Base-by-base conservation (phyloP, 257 asterid genomes). In the Scutellaria baicalensis region DNA sequence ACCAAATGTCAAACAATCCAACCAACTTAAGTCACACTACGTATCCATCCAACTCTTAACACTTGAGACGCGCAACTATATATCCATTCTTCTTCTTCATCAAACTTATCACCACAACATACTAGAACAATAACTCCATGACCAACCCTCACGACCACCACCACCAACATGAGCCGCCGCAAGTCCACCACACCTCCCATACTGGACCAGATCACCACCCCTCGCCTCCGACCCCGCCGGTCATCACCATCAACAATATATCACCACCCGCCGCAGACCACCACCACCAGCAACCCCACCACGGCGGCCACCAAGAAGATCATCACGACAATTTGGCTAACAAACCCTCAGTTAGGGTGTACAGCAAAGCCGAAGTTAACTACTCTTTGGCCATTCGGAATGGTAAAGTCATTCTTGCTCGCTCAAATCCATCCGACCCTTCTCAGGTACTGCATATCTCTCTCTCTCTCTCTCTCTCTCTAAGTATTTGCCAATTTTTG, bases 341-440 rank as follows among this genome's bases (percentile, higher is more conserved):
- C 20, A 68, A 55, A 42, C 85, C 91, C 61, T 57, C 93, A 35
- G 89, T 86, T 27, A 84, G 81, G 80, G 77, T 89, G 70, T 84
- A 73, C 66, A 39, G 75, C 40, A 84, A 80, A 77, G 96, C 93
- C 1, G 86, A 80, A 31, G 27, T 79, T 3, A 72, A 80, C 60
- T 85, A 76, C 79, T 81, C 91, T 55, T 79, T 89, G 65, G 50
- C 88, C 23, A 80, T 89, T 49, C 86, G 89, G 17, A 79, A 82
- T 8, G 91, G 91, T 0, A 70, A 78, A 63, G 96, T 84, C 62
- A 70, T 89, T 44, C 96, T 89, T 13, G 87, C 86, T 8, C 84
- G 73, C 57, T 58, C 81, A 16, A 71, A 89, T 77, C 82, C 85
- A 7, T 75, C 88, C 11, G 96, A 89, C 54, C 89, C 83, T 6